phyloP scores from a whole-genome alignment of 768 basidiomycete species.

The Tylopilus felleus region DNA sequence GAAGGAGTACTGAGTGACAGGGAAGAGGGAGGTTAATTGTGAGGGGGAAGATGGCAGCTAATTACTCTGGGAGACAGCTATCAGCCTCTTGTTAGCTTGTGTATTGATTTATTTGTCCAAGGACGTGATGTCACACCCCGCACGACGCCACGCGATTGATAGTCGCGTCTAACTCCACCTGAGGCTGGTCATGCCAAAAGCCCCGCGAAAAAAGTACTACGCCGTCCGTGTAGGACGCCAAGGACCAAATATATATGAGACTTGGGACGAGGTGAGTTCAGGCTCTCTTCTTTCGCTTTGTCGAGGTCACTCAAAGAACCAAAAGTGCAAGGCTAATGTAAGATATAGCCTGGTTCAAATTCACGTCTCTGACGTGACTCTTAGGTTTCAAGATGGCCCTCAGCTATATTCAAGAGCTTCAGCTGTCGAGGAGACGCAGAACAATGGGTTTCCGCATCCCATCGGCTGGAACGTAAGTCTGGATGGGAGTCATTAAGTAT shows the following conservation, averaged over 20 bases:
- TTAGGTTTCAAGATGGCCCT: slow-evolving; percentile 54
- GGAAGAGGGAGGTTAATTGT: slow-evolving; percentile 28
- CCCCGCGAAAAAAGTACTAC: slow-evolving; percentile 46
- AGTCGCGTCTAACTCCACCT: background rate
- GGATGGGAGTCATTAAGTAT: background rate
- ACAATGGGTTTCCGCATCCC: slow-evolving; percentile 40
- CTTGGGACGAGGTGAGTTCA: slow-evolving; percentile 56
- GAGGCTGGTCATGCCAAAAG: slow-evolving; percentile 27
- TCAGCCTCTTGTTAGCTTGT: background rate
- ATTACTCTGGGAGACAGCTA: no score
- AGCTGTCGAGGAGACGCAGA: slow-evolving; percentile 42
- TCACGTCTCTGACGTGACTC: background rate
- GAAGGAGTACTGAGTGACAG: slow-evolving; percentile 35
- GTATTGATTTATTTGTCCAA: background rate
- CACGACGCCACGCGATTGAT: background rate
- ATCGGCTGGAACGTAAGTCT: slow-evolving; percentile 17
- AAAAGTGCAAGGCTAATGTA: slow-evolving; percentile 49
- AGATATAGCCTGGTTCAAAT: background rate
- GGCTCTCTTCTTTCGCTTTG: background rate
- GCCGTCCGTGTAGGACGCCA: slow-evolving; percentile 57
- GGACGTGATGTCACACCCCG: background rate
- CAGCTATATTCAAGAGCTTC: slow-evolving; percentile 54
- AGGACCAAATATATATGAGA: slow-evolving; percentile 54
- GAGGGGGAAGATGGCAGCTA: slow-evolving; percentile 15
- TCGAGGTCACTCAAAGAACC: background rate